A percentile compares a stretch with the other conserved stretches of the same genome.
Evolutionary conservation across 352 stramenopile genomes (phyloP).

Genomic region (Pythium plurisporium): DNA sequence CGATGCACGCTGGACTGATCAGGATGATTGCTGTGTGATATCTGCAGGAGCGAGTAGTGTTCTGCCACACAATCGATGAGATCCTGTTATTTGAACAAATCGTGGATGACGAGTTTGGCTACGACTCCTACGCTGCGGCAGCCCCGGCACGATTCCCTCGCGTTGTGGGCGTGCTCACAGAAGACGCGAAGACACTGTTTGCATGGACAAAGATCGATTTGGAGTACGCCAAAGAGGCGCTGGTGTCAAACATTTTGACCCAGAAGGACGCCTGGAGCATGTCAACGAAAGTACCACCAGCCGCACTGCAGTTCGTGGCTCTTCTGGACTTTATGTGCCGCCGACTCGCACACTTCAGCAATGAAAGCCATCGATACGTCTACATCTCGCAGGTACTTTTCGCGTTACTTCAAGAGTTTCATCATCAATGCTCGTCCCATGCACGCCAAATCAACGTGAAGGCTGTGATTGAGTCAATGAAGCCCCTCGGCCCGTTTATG

Average conservation of each 20-base stretch:
- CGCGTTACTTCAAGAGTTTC: constrained; percentile 34
- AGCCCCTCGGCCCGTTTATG: constrained; percentile 29
- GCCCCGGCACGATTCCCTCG: constrained; percentile 44
- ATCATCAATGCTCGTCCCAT: constrained; percentile 14
- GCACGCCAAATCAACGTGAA: not conserved
- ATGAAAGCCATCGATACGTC: constrained; percentile 64
- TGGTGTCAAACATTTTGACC: constrained; percentile 14
- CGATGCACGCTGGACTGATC: not conserved
- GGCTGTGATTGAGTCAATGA: not conserved
- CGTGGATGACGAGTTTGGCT: constrained; percentile 60
- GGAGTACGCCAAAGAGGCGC: constrained; percentile 41
- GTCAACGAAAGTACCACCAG: not conserved
- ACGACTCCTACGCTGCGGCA: constrained; percentile 41
- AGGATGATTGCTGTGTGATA: not conserved
- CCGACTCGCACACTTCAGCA: constrained; percentile 58
- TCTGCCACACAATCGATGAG: constrained; percentile 77
- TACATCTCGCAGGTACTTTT: constrained; percentile 74
- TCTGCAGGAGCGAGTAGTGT: constrained; percentile 8
- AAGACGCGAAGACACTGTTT: constrained; percentile 44
- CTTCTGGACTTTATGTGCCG: constrained; percentile 67
- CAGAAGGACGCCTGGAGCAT: constrained; percentile 9
- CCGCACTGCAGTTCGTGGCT: constrained; percentile 34
- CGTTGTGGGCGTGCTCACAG: constrained; percentile 60
- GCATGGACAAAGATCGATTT: constrained; percentile 61
- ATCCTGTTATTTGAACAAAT: constrained; percentile 65